Evolutionary conservation across 1,284 basidiomycete genomes (phyloP), one percentile per base, ranked within the genome.

Genomic region (Xanthoconium separans): DNA sequence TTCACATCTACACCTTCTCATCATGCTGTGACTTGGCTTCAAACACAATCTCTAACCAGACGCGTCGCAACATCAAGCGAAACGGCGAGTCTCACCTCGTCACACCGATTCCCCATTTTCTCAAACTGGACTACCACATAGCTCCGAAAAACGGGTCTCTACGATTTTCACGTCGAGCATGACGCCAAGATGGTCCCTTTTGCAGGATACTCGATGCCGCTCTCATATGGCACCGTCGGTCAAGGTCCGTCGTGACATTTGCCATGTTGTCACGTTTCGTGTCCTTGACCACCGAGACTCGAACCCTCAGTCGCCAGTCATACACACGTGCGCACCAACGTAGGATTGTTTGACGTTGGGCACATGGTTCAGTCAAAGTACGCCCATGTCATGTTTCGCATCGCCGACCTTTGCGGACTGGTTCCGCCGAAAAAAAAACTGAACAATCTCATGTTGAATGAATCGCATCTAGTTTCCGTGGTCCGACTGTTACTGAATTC

Each of bases 151-250:
- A 99, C 96, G 0, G 85, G 87, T 0, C 77, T 99, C 30, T 95
- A 97, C 66, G 91, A 96, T 64, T 96, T 96, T 69, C 95, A 99
- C 70, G 72, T 93, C 54, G 68, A 82, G 60, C 80, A 94, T 68
- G 88, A 83, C 37, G 97, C 88, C 16, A 97, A 97, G 75, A 95
- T 99, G 91, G 95, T 98, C 1, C 89, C 93, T 0, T 99, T 98
- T 70, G 95, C 93, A 2, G 96, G 96, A 5, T 98, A 87, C 72
- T 83, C 85, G 13, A 99, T 99, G 96, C 96, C 96, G 1, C 78
- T 99, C 50, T 76, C 82, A 6, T 99, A 98, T 66, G 89, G 85
- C 16, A 80, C 81, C 50, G 82, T 92, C 47, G 92, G 93, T 2
- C 91, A 94, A 77, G 84, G 93, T 90, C 55, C 58, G 79, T 57